phyloP scores from a whole-genome alignment of 495 filamentous ascomycete species.

The Penicillium herquei region DNA sequence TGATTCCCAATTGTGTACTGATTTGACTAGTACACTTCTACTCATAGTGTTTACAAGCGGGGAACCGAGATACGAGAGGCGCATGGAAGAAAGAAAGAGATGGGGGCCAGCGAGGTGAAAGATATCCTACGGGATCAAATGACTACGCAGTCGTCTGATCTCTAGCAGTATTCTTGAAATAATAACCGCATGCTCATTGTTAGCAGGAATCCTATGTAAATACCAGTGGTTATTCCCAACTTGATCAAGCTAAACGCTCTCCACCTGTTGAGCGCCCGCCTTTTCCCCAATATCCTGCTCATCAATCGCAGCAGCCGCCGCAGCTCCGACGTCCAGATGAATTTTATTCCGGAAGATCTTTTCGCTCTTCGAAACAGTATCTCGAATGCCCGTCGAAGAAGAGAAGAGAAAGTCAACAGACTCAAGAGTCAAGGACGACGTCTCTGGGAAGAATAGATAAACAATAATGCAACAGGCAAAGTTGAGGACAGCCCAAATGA shows the following conservation, averaged over 20 bases:
- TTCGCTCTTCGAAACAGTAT: background rate
- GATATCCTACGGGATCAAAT: too few relatives aligned
- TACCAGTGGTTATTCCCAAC: background rate
- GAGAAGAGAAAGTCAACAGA: conserved; percentile 16
- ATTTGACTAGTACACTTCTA: too few relatives aligned
- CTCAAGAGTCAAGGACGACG: conserved; percentile 26
- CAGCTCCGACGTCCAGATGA: background rate
- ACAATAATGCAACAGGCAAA: conserved; percentile 34
- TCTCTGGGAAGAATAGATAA: conserved; percentile 31
- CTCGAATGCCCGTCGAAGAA: background rate
- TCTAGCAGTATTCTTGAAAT: too few relatives aligned
- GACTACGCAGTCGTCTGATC: too few relatives aligned
- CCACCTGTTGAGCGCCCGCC: background rate
- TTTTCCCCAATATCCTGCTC: background rate
- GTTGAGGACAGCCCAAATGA: conserved; percentile 40
- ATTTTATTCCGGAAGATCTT: background rate
- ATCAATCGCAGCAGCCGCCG: background rate
- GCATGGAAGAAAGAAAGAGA: too few relatives aligned
- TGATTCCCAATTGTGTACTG: too few relatives aligned
- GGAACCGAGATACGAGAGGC: too few relatives aligned
- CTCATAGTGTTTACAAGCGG: too few relatives aligned
- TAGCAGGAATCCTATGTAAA: too few relatives aligned
- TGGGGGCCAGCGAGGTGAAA: too few relatives aligned
- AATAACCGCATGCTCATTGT: too few relatives aligned
- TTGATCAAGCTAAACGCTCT: background rate